Base-by-base conservation (phyloP, 1,284 basidiomycete genomes). In the Malassezia restricta region DNA sequence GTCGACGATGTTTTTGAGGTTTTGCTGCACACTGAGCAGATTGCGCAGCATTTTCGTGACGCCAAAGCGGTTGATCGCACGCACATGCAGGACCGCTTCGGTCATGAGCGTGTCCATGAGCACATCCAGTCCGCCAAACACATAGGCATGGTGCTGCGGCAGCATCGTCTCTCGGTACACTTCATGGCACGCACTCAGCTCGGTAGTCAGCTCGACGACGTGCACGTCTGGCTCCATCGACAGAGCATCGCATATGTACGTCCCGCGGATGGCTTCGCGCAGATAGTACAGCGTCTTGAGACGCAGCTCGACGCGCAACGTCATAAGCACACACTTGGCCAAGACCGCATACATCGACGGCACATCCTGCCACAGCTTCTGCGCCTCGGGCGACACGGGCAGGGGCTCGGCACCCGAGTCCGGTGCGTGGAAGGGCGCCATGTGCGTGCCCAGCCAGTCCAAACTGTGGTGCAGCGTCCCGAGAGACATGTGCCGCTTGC, bases 1-100 rank as follows among this genome's bases (percentile, higher is more conserved):
- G 24, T 52, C 50, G 37, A 60, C 58, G 33, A 72, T 63, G 53
- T 71, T 71, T 68, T 88, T 87, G 62, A 95, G 79, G 63, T 87
- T 86, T 72, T 98, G 92, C 71, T 94, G 90, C 24, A 98, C 78
- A 11, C 91, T 86, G 24, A 90, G 78, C 41, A 95, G 85, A 74
- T 95, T 94, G 40, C 90, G 82, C 63, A 83, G 76, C 71, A 96
- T 85, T 76, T 95, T 95, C 66, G 83, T 82, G 57, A 90, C 81
- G 0, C 92, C 92, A 50, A 83, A 80, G 0, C 76, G 71, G 63
- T 90, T 96, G 11, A 83, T 82, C 12, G 79, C 73, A 24, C 80
- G 81, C 53, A 98, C 79, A 51, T 81, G 76, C 20, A 82, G 81
- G 28, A 87, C 86, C 56, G 84, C 82, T 9, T 78, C 77, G 54